Evolutionary conservation across 2,329 filamentous ascomycete genomes (phyloP).

Genomic region (Coniochaeta sp.): DNA sequence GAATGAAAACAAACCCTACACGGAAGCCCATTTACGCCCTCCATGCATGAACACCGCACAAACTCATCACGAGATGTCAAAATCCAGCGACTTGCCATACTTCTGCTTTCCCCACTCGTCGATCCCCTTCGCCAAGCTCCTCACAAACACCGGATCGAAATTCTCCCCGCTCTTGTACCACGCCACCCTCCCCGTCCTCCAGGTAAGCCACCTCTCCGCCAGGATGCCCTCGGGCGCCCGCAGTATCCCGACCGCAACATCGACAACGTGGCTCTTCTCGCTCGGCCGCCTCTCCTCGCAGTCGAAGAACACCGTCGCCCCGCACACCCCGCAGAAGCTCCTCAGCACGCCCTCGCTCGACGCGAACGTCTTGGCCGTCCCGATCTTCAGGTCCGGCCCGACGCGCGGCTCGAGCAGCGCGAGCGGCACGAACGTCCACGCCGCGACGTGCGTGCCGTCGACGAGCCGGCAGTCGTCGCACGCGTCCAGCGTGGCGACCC

Average conservation of each 20-base stretch:
- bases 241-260: constrained; percentile 35
- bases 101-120: constrained; percentile 26
- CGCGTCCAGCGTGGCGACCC: constrained; percentile 31
- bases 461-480: constrained; percentile 37
- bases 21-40: too few relatives aligned
- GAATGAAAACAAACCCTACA: too few relatives aligned
- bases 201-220: constrained; percentile 38
- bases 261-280: constrained; percentile 32
- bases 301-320: constrained; percentile 34
- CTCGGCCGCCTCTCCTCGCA: constrained; percentile 17
- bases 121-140: constrained; percentile 28
- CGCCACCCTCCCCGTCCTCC: constrained; percentile 29
- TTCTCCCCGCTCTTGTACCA: constrained; percentile 24
- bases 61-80: neutral
- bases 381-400: constrained; percentile 26
- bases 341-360: constrained; percentile 30
- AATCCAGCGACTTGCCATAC: constrained; percentile 19
- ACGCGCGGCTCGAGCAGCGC: constrained; percentile 27
- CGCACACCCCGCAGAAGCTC: constrained; percentile 38
- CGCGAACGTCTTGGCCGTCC: constrained; percentile 34
- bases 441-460: constrained; percentile 31
- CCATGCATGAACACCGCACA: too few relatives aligned
- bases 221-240: constrained; percentile 34
- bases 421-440: constrained; percentile 35
- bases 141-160: constrained; percentile 28